Conservation (phyloP, 1,139 yeast genomes). For the Insectozyma bohioensis region DNA sequence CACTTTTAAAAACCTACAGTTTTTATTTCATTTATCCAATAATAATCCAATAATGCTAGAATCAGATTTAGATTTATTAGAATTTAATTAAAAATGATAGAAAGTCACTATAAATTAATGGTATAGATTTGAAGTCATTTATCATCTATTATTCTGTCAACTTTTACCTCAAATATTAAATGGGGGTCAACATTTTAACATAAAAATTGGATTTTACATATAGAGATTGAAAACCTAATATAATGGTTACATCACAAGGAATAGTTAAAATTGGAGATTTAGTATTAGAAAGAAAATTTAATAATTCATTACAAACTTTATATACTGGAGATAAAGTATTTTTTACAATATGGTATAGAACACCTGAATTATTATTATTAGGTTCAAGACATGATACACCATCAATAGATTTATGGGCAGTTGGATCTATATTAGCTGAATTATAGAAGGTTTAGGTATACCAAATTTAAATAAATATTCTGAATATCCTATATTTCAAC, state of each 20-base stretch:
- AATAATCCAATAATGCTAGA: no score
- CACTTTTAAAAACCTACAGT: no score
- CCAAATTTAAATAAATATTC: slow-evolving; percentile 83
- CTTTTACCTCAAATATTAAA: slow-evolving; percentile 89
- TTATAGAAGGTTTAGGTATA: slow-evolving; percentile 87
- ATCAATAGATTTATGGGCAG: slow-evolving; percentile 95
- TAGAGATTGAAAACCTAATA: slow-evolving; percentile 93
- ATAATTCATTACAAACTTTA: slow-evolving; percentile 83
- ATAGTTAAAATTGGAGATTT: slow-evolving; percentile 93
- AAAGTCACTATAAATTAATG: no score
- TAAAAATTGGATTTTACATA: slow-evolving; percentile 91
- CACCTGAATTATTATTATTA: slow-evolving; percentile 85
- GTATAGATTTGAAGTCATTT: no score
- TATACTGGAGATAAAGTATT: slow-evolving; percentile 97
- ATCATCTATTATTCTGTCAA: no score
- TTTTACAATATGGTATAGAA: slow-evolving; percentile 97
- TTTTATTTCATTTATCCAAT: no score
- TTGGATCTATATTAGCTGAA: slow-evolving; percentile 95
- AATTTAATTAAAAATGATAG: no score
- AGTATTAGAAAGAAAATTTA: slow-evolving; percentile 89
- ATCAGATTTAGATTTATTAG: no score
- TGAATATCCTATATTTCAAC: slow-evolving; percentile 64
- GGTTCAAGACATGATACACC: slow-evolving; percentile 96
- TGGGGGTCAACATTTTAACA: slow-evolving; percentile 87
- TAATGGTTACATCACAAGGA: slow-evolving; percentile 90